phyloP scores from a whole-genome alignment of 2,329 filamentous ascomycete species.

The Claviceps fusiformis region DNA sequence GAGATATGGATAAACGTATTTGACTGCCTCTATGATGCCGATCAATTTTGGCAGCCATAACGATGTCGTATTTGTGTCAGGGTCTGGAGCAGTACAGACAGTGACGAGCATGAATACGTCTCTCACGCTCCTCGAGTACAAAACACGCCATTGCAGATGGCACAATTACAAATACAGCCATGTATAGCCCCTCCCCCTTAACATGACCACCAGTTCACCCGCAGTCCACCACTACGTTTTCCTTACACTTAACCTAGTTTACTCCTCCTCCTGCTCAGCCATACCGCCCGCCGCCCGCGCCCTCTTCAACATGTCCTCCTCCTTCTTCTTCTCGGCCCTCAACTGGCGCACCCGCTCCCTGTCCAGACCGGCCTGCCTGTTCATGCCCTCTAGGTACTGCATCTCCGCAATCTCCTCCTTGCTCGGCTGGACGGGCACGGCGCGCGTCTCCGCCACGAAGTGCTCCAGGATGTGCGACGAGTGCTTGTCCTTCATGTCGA shows the following conservation, averaged over 20 bases:
- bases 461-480: slow-evolving; percentile 49
- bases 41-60: no score
- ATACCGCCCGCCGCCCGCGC: slow-evolving; percentile 26
- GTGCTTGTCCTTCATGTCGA: slow-evolving; percentile 51
- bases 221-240: background rate
- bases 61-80: no score
- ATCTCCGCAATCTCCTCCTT: slow-evolving; percentile 46
- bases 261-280: slow-evolving; percentile 19
- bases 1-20: no score
- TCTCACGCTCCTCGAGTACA: no score
- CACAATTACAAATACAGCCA: no score
- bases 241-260: no score
- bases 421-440: slow-evolving; percentile 40
- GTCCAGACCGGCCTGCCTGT: slow-evolving; percentile 38
- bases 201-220: no score
- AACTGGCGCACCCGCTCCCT: slow-evolving; percentile 37
- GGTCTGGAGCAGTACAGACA: no score
- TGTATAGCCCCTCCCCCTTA: no score
- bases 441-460: slow-evolving; percentile 50
- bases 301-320: slow-evolving; percentile 37
- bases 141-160: no score
- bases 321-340: slow-evolving; percentile 43
- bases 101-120: no score
- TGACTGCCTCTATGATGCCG: no score
- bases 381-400: slow-evolving; percentile 40